Percentiles rank a stretch among this genome's conserved stretches.
phyloP scores from a whole-genome alignment of 2,329 filamentous ascomycete genomes.

The Onygenales sp. region DNA sequence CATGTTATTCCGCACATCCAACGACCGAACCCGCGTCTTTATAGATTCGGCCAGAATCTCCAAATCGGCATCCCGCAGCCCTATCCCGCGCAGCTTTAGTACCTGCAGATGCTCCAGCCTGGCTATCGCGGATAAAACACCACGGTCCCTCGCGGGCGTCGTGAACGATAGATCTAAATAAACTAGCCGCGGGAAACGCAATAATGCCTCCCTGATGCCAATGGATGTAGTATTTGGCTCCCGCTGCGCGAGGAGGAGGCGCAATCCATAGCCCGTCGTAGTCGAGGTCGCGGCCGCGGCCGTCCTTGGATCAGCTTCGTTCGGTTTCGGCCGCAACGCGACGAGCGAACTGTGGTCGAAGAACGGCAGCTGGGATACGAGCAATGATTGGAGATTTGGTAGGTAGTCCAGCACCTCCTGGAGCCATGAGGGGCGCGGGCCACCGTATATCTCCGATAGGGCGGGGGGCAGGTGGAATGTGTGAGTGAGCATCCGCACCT shows the following conservation, averaged over 20 bases:
- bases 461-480: conserved; percentile 53
- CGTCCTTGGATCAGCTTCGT: not conserved
- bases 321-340: conserved; percentile 32
- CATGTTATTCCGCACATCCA: conserved; percentile 49
- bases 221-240: conserved; percentile 50
- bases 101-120: conserved; percentile 44
- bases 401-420: conserved; percentile 49
- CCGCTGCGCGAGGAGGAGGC: conserved; percentile 46
- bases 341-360: conserved; percentile 52
- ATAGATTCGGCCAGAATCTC: conserved; percentile 44
- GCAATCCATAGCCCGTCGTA: conserved; percentile 34
- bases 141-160: conserved; percentile 37
- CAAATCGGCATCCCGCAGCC: conserved; percentile 44
- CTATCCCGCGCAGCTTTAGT: conserved; percentile 46
- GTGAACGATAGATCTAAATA: conserved; percentile 52
- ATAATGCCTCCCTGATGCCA: conserved; percentile 43
- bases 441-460: conserved; percentile 51
- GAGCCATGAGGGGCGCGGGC: conserved; percentile 50
- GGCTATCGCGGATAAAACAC: conserved; percentile 39
- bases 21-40: conserved; percentile 41
- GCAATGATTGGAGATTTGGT: conserved; percentile 49
- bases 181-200: conserved; percentile 44
- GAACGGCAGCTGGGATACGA: conserved; percentile 50
- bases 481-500: conserved; percentile 48
- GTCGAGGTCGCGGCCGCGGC: not conserved